These are phyloP conservation scores for Nemania sp. DNA, from an alignment of 2,329 filamentous ascomycete genomes.

Conservation along the genomic window DNA sequence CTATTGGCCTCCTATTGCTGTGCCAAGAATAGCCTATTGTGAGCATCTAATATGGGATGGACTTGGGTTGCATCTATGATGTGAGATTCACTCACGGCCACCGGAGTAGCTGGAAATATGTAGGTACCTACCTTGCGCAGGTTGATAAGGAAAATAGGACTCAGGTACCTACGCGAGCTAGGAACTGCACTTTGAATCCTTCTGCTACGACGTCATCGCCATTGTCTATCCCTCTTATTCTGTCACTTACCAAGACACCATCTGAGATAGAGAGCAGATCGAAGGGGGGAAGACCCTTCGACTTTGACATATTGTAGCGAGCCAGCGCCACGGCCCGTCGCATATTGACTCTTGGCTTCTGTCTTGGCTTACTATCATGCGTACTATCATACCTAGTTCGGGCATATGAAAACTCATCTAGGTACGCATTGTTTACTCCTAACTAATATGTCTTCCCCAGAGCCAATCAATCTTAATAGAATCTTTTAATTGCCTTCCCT, in stretches of 20 bases:
- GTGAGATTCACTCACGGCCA: neutral
- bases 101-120: neutral
- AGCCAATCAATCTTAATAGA: constrained; percentile 1
- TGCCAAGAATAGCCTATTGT: neutral
- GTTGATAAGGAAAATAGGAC: neutral
- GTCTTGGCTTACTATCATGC: constrained; percentile 16
- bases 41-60: neutral
- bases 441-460: neutral
- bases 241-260: too few species aligned
- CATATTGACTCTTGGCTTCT: constrained; percentile 27
- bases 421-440: neutral
- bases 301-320: neutral
- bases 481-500: neutral
- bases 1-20: neutral
- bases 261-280: too few species aligned
- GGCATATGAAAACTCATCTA: neutral
- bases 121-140: neutral
- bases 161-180: neutral
- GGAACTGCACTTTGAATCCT: neutral
- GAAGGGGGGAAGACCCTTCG: neutral
- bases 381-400: neutral
- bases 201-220: neutral
- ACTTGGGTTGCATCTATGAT: neutral
- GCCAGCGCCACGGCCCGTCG: constrained; percentile 27
- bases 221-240: neutral